Base-by-base conservation (phyloP, 108 stramenopile genomes). In the Stephanodiscus triporus region DNA sequence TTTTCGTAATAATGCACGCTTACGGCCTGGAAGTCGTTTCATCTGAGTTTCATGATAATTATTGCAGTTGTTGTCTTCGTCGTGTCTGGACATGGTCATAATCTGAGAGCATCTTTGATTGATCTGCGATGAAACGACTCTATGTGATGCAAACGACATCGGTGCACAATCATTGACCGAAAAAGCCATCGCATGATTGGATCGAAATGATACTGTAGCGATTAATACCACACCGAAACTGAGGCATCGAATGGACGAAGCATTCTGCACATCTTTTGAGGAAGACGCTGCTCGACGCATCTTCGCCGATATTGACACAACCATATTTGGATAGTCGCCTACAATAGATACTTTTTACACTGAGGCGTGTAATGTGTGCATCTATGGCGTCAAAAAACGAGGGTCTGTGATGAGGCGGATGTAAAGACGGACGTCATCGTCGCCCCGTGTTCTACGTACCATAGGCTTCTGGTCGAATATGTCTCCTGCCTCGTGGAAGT, bases 1-100 rank as follows among this genome's bases (percentile, higher is more conserved):
- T 62, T 79, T 79, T 68, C 59, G 24, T 23, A 79, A 42, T 13
- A 79, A 22, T 54, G 71, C 71, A 14, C 78, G 71, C 56, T 79
- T 79, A 61, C 60, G 60, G 60, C 60, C 60, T 42, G 30, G 20
- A 61, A 38, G 3, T 61, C 60, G 36, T 38, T 38, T 37, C 36
- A 22, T 38, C 37, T 22, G 34, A 61, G 20, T 61, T 22, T 23
- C 36, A 19, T 22, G 23, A 54, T 36, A 11, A 37, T 61, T 40
- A 23, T 37, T 61, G 34, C 37, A n/a, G 60, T 61, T 61, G 60
- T 6, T 42, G 36, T n/a, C 37, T 20, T 42, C 60, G 4, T 54
- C 26, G 13, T 7, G 10, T 37, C 30, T 61, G 38, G 60, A 40
- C 60, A 61, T 61, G 13, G 29, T 9, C 36, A 36, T 38, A 3